Evolutionary conservation across 108 stramenopile genomes (phyloP).

Genomic region (Fragilaria crotonensis): DNA sequence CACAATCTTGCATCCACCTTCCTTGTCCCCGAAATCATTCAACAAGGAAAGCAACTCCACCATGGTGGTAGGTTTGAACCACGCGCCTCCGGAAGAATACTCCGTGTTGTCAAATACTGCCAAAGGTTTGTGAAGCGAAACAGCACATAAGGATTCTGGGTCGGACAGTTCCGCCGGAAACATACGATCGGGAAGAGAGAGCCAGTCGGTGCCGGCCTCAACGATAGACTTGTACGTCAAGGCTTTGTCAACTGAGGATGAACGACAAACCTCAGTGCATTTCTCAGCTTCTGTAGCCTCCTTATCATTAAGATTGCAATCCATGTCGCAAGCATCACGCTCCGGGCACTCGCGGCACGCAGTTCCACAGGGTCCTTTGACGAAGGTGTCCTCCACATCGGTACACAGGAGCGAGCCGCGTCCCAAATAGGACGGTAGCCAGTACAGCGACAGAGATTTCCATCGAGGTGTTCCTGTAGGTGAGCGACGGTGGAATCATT

Average conservation of each 20-base stretch:
- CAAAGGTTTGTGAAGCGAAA: conserved; percentile 43
- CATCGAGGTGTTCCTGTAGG: conserved; percentile 91
- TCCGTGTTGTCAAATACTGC: conserved; percentile 54
- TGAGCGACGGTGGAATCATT: conserved; percentile 29
- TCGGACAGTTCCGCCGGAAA: conserved; percentile 58
- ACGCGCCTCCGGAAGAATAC: conserved; percentile 68
- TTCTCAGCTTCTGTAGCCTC: conserved; percentile 14
- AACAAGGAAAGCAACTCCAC: conserved; percentile 64
- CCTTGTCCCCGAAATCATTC: conserved; percentile 36
- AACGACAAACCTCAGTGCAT: conserved; percentile 21
- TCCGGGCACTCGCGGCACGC: conserved; percentile 75
- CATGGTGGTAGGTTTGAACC: conserved; percentile 83
- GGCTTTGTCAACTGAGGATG: conserved; percentile 52
- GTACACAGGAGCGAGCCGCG: conserved; percentile 75
- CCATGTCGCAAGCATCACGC: conserved; percentile 55
- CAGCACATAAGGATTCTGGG: conserved; percentile 10
- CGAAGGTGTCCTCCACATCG: conserved; percentile 34
- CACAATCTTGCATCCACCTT: conserved; percentile 75
- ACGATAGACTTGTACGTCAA: conserved; percentile 31
- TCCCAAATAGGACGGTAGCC: conserved; percentile 97
- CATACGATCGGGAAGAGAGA: conserved; percentile 54
- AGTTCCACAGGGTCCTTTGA: conserved; percentile 65
- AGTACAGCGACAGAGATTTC: conserved; percentile 94
- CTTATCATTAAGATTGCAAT: conserved; percentile 57
- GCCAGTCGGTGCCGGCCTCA: conserved; percentile 31